These are phyloP conservation scores for Lactarius vividus DNA, from an alignment of 768 basidiomycete species.

Conservation along the genomic window DNA sequence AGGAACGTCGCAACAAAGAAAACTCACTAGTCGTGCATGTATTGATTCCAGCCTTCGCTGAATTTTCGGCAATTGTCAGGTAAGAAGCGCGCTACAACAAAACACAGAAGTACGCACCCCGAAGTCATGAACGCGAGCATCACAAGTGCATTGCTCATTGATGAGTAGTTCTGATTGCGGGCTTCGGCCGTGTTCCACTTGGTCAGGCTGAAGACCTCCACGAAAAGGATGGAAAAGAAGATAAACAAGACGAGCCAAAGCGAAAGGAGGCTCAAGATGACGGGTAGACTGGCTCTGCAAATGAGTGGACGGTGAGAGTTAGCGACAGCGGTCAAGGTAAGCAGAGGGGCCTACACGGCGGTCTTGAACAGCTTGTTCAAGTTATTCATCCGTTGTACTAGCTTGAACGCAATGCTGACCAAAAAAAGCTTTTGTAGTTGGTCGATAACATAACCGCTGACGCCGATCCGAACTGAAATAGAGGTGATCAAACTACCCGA, in stretches of 20 bases:
- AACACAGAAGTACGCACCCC: slow-evolving; percentile 54
- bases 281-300: slow-evolving; percentile 76
- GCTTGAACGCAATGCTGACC: slow-evolving; percentile 90
- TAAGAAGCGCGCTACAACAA: background rate
- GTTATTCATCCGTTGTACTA: slow-evolving; percentile 83
- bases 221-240: slow-evolving; percentile 84
- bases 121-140: slow-evolving; percentile 93
- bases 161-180: slow-evolving; percentile 71
- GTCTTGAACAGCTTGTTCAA: slow-evolving; percentile 97
- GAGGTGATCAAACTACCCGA: slow-evolving; percentile 83
- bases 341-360: slow-evolving; percentile 66
- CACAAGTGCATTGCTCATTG: slow-evolving; percentile 74
- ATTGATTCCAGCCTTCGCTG: slow-evolving; percentile 96
- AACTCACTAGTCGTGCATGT: slow-evolving; percentile 93
- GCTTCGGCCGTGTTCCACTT: slow-evolving; percentile 76
- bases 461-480: slow-evolving; percentile 58
- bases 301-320: background rate
- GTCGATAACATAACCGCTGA: slow-evolving; percentile 49
- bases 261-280: slow-evolving; percentile 77
- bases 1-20: background rate
- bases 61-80: slow-evolving; percentile 12
- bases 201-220: slow-evolving; percentile 90
- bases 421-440: slow-evolving; percentile 90
- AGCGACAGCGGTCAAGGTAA: background rate
- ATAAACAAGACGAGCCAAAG: slow-evolving; percentile 90